Base-by-base conservation (phyloP, 2,329 filamentous ascomycete genomes). In the Diaporthe citrichinensis region DNA sequence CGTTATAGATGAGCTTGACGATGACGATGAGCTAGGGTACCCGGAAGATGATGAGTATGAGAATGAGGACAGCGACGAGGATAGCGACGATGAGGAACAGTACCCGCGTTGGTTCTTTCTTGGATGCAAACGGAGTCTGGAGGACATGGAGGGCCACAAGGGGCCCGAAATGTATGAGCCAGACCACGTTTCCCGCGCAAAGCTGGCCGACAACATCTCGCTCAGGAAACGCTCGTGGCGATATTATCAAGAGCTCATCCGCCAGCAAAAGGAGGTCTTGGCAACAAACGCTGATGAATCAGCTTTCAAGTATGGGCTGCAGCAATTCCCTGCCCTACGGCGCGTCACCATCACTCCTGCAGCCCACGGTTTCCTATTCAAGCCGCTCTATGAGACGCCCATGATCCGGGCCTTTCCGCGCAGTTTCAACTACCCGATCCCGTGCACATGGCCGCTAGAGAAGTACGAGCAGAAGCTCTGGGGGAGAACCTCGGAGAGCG, bases 331-430 rank as follows among this genome's bases (percentile, higher is more conserved):
- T 0, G 79, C 78, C 4, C 78, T 88, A 6, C 80, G 74, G 44
- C 82, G 81, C 57, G 78, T 88, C 10, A 85, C 80, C 0, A 74
- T 88, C 15, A 87, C 85, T 4, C 83, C 83, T 20, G 83, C 84
- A 3, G 79, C 84, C 0, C 86, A 87, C 75, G 84, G 84, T 0
- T 78, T 80, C 55, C 73, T 82, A 0, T 81, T 83, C 23, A 68
- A 73, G 0, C 86, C 85, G 1, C 75, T 82, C 0, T 87, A 87
- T 67, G 76, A 84, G 28, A 87, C 86, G 0, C 86, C 86, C 2
- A 85, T 85, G 79, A 84, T 86, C 41, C 84, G 85, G 9, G 80
- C 82, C 4, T 83, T 87, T 34, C 84, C 85, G 0, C 68, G 74
- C 3, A 83, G 83, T 6, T 85, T 88, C 51, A 83, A 82, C 44